Base-by-base conservation (phyloP, 306 rosid species). In the Abrus precatorius region DNA sequence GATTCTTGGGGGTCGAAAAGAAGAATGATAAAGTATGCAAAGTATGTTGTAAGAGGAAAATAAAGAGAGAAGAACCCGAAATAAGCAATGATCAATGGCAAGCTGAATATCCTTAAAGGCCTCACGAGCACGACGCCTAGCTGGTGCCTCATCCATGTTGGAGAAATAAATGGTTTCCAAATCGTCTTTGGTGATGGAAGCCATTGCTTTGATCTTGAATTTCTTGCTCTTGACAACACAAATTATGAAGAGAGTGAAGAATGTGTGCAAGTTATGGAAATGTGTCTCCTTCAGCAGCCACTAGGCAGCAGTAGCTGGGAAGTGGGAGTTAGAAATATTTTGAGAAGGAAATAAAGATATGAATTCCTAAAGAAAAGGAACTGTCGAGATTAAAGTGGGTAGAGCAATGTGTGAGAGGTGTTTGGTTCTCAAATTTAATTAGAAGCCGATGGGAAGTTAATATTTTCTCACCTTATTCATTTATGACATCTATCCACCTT, bases 21-120 rank as follows among this genome's bases (percentile, higher is more conserved):
- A 20, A 20, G 20, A 20, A 20, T 20, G 2, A 36, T 36, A 36
- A 4, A 36, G 40, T 36, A 36, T 36, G 20, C 20, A 20, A 20
- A 20, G 20, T 20, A 36, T 36, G 40, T 36, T 2, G 40, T 36
- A 36, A 36, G 40, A 36, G 4, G 40, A 36, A 36, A 36, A 36
- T 2, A 36, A 4, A 36, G 40, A 36, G 4, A 36, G 40, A 36
- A 36, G 40, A 36, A 48, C 90, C 85, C 14, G 43, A 77, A 87
- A 78, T 30, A 87, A 84, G 78, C 88, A 84, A 74, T 87, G 90
- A 84, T 84, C 86, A 84, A 84, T 82, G 65, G 52, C 11, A 74
- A 84, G 44, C 43, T 87, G 90, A 84, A 69, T n/a, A 50, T 84
- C 54, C 38, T 84, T 87, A 38, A 84, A 69, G 74, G 84, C 88